A percentile compares a stretch with the other conserved stretches of the same genome.
Conservation (phyloP, 2,329 filamentous ascomycete species). For the Apiospora kogelbergensis region DNA sequence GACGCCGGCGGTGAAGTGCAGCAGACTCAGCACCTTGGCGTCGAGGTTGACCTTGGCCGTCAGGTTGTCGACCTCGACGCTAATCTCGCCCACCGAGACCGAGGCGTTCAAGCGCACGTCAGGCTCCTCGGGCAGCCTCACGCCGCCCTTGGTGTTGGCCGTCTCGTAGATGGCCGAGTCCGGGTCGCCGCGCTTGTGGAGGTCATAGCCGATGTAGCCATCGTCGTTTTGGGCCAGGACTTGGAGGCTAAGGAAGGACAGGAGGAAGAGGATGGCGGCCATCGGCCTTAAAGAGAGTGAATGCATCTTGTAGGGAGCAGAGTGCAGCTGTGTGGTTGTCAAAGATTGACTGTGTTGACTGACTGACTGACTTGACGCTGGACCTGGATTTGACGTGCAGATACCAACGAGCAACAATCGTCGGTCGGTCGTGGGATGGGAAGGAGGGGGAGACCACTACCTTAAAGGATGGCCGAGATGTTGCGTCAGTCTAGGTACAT, state of each 20-base stretch:
- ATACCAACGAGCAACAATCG: constrained; percentile 5
- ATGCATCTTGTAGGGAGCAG: constrained; percentile 21
- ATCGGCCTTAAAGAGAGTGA: constrained; percentile 21
- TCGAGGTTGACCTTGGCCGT: constrained; percentile 61
- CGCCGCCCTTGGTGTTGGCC: constrained; percentile 44
- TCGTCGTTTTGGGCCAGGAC: constrained; percentile 20
- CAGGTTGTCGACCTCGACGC: constrained; percentile 58
- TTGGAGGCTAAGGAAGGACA: constrained; percentile 22
- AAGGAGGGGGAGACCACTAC: constrained; percentile 12
- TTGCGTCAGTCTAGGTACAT: not conserved
- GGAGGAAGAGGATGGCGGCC: constrained; percentile 26
- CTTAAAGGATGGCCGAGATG: constrained; percentile 15
- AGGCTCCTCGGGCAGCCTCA: constrained; percentile 45
- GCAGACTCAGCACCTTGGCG: constrained; percentile 56
- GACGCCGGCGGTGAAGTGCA: constrained; percentile 62
- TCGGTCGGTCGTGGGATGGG: not conserved
- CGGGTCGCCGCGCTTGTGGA: constrained; percentile 50
- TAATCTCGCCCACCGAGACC: constrained; percentile 57
- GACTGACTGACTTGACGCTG: constrained; percentile 13
- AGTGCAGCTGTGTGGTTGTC: not conserved
- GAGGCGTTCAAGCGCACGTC: constrained; percentile 62
- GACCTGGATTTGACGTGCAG: constrained; percentile 6
- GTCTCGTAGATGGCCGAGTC: constrained; percentile 55
- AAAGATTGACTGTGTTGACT: constrained; percentile 4
- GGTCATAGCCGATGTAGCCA: constrained; percentile 57